A percentile compares a stretch with the other conserved stretches of the same genome.
These are phyloP conservation scores for Pseudoscleropodium purum DNA, from an alignment of 225 moss, liverwort and hornwort genomes.

Conservation along the genomic window DNA sequence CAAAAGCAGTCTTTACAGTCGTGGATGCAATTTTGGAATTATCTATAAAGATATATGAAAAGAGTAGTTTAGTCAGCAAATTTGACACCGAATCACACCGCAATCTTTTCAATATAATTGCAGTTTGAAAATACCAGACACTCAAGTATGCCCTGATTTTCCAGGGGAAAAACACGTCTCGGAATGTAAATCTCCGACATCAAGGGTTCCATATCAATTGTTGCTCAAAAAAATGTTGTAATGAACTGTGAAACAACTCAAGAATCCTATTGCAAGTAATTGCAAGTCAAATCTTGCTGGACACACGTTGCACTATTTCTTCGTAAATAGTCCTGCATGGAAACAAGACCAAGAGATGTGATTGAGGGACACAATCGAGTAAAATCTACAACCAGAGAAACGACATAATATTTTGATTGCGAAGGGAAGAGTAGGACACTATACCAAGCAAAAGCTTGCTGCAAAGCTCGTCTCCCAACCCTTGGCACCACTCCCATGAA, in stretches of 20 bases:
- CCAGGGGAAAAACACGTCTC: not conserved
- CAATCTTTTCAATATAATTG: not conserved
- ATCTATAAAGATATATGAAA: not conserved
- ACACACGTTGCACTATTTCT: constrained; percentile 56
- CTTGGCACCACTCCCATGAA: constrained; percentile 81
- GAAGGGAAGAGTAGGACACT: not conserved
- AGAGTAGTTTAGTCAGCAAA: not conserved
- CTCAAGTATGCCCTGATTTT: not conserved
- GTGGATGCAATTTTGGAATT: not conserved
- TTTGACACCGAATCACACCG: not conserved
- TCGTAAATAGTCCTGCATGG: constrained; percentile 78
- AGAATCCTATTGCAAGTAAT: not conserved
- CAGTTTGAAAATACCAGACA: not conserved
- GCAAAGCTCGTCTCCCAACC: constrained; percentile 71
- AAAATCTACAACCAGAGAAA: not conserved
- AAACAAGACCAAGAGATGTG: not conserved
- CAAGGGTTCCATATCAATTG: not conserved
- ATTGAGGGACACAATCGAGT: not conserved
- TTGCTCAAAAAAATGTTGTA: not conserved
- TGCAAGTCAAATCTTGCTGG: constrained; percentile 16
- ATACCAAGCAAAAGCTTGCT: constrained; percentile 91
- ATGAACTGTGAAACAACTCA: not conserved
- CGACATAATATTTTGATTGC: not conserved
- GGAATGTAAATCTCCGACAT: not conserved
- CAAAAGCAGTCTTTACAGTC: not conserved